phyloP scores from a whole-genome alignment of 1,139 yeast genomes.

The Eremothecium gossypii region DNA sequence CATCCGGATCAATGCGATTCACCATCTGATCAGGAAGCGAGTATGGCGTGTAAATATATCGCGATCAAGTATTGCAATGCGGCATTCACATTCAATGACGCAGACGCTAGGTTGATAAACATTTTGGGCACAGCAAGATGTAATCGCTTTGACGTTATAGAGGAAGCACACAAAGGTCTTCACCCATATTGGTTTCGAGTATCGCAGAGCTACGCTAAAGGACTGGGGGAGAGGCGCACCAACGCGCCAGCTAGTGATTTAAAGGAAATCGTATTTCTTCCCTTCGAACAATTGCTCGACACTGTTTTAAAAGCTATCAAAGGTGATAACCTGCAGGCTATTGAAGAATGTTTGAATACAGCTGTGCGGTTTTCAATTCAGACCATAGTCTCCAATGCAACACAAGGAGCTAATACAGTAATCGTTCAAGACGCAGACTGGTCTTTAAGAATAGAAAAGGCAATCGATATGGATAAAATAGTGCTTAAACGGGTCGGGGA shows the following conservation, averaged over 20 bases:
- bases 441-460: conserved; percentile 63
- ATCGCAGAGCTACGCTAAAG: conserved; percentile 35
- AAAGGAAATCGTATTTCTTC: conserved; percentile 37
- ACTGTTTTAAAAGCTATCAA: not conserved
- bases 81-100: conserved; percentile 58
- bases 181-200: conserved; percentile 55
- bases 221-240: conserved; percentile 36
- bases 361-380: conserved; percentile 44
- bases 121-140: conserved; percentile 50
- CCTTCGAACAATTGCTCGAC: conserved; percentile 32
- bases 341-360: conserved; percentile 27
- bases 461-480: conserved; percentile 50
- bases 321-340: not conserved
- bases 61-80: conserved; percentile 60
- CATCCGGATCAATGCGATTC: conserved; percentile 15
- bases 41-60: conserved; percentile 44
- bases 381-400: conserved; percentile 57
- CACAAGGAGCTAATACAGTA: conserved; percentile 43
- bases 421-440: conserved; percentile 66
- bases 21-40: conserved; percentile 24
- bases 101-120: conserved; percentile 61
- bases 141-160: conserved; percentile 64
- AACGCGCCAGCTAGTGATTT: conserved; percentile 37
- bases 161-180: conserved; percentile 75
- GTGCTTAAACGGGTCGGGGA: conserved; percentile 37